A percentile compares a stretch with the other conserved stretches of the same genome.
Conservation (phyloP, 805 yeast genomes). For the Wickerhamiella vanderwaltii region DNA sequence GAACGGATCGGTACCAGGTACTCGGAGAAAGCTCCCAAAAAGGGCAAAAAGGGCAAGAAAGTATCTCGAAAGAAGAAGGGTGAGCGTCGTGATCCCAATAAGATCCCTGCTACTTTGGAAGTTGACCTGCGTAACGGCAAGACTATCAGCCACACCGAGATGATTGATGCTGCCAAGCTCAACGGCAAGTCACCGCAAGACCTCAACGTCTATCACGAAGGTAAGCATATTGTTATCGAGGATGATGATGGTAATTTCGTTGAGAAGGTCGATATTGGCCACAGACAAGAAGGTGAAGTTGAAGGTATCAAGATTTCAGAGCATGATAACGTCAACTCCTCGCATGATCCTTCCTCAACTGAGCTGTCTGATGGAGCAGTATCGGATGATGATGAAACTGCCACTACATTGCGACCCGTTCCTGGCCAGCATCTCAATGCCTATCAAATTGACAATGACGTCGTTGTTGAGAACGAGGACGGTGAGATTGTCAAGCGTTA, state of each 20-base stretch:
- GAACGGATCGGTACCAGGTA: slow-evolving; percentile 67
- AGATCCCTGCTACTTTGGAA: slow-evolving; percentile 15
- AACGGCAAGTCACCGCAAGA: slow-evolving; percentile 21
- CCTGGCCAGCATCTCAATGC: slow-evolving; percentile 34
- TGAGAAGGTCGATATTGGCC: slow-evolving; percentile 36
- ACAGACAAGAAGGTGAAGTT: slow-evolving; percentile 2
- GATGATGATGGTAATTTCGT: slow-evolving; percentile 75
- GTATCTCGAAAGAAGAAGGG: slow-evolving; percentile 1
- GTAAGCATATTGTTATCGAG: slow-evolving; percentile 58
- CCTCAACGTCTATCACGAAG: slow-evolving; percentile 52
- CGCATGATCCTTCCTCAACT: slow-evolving; percentile 1
- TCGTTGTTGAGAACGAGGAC: slow-evolving; percentile 78
- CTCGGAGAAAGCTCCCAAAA: slow-evolving; percentile 18
- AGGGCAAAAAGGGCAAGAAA: background rate
- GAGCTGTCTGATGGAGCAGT: background rate
- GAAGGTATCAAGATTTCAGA: slow-evolving; percentile 7
- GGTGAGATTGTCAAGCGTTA: slow-evolving; percentile 86
- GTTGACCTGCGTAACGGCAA: slow-evolving; percentile 16
- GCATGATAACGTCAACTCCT: background rate
- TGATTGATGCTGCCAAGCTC: slow-evolving; percentile 16
- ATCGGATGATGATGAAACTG: background rate
- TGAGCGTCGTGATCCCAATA: background rate
- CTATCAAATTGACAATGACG: slow-evolving; percentile 62
- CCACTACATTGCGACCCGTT: slow-evolving; percentile 7
- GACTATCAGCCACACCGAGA: slow-evolving; percentile 16